Evolutionary conservation across 1,284 basidiomycete genomes (phyloP), one percentile per base, ranked within the genome.

Genomic region (Athelia sp.): DNA sequence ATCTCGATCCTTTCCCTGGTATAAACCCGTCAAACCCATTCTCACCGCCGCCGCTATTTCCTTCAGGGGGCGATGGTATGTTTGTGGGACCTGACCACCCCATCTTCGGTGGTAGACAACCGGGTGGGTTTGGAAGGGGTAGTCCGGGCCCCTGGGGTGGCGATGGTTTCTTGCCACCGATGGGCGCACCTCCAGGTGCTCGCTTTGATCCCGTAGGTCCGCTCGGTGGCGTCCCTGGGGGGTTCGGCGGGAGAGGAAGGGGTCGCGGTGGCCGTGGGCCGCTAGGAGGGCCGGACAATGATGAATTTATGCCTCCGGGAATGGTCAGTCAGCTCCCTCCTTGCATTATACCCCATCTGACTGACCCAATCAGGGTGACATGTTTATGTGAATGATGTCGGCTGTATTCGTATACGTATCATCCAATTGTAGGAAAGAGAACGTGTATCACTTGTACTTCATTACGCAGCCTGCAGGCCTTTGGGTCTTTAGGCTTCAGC

Each of bases 121-220:
- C 65, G 38, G 59, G 60, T 38, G 61, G 63, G 18, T 66, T 68
- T 26, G 66, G 68, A 29, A 64, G 64, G 17, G 59, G 58, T 54
- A 55, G 51, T 51, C 53, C 26, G 50, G 85, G 87, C 0, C 84
- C 82, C 18, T 91, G 89, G 88, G 89, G 87, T 49, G 88, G 89
- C 13, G 87, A 91, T 61, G 89, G 89, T 1, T 91, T 72, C 60
- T 68, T 92, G 24, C 88, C 89, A 19, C 86, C 85, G 0, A 74
- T 91, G 69, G 89, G 87, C 34, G 89, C 84, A 8, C 88, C 89
- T 50, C 90, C 87, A 6, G 91, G 92, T 17, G 92, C 93, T 17
- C 74, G 93, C 46, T 96, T 95, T 65, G 93, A 96, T 62, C 93
- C 92, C 8, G 72, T 95, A 40, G 86, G 79, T 9, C 87, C 87